Conservation (phyloP, 1,284 basidiomycete species). For the Ceratorhiza oryzae-sativae region DNA sequence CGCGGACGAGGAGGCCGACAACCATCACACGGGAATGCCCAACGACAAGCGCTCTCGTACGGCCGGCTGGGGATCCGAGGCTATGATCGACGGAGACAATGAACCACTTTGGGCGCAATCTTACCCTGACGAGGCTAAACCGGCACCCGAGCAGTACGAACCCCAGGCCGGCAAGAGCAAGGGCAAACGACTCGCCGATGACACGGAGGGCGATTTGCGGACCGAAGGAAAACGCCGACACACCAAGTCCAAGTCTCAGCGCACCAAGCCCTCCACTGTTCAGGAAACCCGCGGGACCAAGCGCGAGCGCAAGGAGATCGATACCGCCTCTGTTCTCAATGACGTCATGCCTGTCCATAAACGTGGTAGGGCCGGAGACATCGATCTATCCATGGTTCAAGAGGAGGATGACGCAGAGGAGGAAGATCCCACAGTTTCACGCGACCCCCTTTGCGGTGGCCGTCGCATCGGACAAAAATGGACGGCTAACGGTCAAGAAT, state of each 20-base stretch:
- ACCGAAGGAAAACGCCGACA: constrained; percentile 44
- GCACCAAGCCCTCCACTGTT: not conserved
- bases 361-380: constrained; percentile 60
- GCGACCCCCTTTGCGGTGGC: constrained; percentile 60
- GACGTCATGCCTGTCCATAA: constrained; percentile 54
- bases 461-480: constrained; percentile 75
- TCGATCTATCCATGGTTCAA: constrained; percentile 60
- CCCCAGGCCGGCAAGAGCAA: constrained; percentile 22
- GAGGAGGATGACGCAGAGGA: constrained; percentile 47
- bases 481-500: constrained; percentile 69
- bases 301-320: constrained; percentile 74
- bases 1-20: constrained; percentile 32
- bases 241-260: constrained; percentile 38
- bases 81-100: constrained; percentile 37
- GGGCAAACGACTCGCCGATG: constrained; percentile 45
- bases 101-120: constrained; percentile 30
- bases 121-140: constrained; percentile 12
- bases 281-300: constrained; percentile 65
- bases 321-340: constrained; percentile 71
- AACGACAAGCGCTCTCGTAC: constrained; percentile 35
- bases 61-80: constrained; percentile 33
- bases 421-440: constrained; percentile 51
- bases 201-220: constrained; percentile 52
- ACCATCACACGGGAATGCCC: constrained; percentile 9
- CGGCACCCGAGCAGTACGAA: not conserved